Conservation (phyloP, 1,284 basidiomycete species). For the Sanghuangporus sanghuang region DNA sequence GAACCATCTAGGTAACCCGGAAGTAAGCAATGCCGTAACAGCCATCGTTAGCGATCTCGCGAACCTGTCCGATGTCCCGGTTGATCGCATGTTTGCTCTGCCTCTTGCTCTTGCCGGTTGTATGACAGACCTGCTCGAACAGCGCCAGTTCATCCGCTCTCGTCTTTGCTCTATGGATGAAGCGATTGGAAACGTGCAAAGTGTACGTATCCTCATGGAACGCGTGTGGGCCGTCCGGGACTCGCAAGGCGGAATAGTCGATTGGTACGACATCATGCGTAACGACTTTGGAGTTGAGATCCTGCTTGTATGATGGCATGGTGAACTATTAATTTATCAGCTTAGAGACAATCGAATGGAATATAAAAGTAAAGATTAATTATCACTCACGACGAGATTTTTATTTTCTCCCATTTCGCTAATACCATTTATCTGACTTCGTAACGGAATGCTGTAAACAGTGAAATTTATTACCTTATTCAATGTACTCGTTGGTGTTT, state of each 20-base stretch:
- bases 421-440: too few species aligned
- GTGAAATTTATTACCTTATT: too few species aligned
- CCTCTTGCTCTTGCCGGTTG: conserved; percentile 68
- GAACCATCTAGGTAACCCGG: conserved; percentile 53
- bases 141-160: conserved; percentile 55
- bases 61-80: conserved; percentile 40
- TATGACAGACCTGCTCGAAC: conserved; percentile 58
- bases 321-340: background rate
- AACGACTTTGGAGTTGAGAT: conserved; percentile 45
- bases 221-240: conserved; percentile 64
- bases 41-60: conserved; percentile 47
- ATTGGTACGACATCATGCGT: conserved; percentile 58
- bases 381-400: too few species aligned
- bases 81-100: conserved; percentile 64
- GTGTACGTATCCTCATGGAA: conserved; percentile 57
- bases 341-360: background rate
- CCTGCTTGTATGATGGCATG: conserved; percentile 42
- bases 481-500: too few species aligned
- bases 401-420: too few species aligned
- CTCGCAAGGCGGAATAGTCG: conserved; percentile 44
- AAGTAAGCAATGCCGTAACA: conserved; percentile 56
- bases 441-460: too few species aligned
- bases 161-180: conserved; percentile 52
- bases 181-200: conserved; percentile 56
- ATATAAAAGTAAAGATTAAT: too few species aligned